Base-by-base conservation (phyloP, 495 filamentous ascomycete genomes). In the Daldinia loculata region DNA sequence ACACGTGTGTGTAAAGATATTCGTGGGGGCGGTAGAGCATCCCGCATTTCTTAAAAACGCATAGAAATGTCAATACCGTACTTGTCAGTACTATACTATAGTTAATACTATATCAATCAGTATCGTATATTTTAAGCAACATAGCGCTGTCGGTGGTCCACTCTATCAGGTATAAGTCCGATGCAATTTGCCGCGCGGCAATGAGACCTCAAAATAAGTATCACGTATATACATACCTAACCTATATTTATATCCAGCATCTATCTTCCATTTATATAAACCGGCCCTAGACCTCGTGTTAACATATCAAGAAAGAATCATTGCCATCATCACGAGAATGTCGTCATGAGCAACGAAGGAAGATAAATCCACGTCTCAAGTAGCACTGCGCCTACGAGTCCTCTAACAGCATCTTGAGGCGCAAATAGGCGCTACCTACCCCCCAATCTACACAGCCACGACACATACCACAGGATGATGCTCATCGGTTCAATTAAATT, bases 161-260 rank as follows among this genome's bases (percentile, higher is more conserved):
- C 58, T 63, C 32, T 59, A 69, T 64, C 55, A 48, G 60, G 64
- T 56, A 67, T 56, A 39, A 60, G 17, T 48, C 53, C 39, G 26
- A 59, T 59, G 65, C 61, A 65, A 41, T 72, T 72, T 72, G 43
- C 70, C 70, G 70, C 70, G 70, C 70, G 70, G 70, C 61, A 72
- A 67, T 36, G 70, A 56, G 51, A 72, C 34, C 61, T 11, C 56
- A 6, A 52, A 65, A 34, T 43, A 52, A 34, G 24, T 58, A 51
- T 27, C 2, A 26, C 38, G 6, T n/a, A 15, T 6, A n/a, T 39
- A 29, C 9, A 48, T 22, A 48, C n/a, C n/a, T 5, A 12, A 12
- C 41, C 17, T 48, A 48, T 48, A 48, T 48, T 7, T 48, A 48
- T 48, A 48, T 48, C 9, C 19, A 48, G 2, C 29, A 9, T 32